Conservation (phyloP, 768 basidiomycete genomes). For the Lenzites betulinus region DNA sequence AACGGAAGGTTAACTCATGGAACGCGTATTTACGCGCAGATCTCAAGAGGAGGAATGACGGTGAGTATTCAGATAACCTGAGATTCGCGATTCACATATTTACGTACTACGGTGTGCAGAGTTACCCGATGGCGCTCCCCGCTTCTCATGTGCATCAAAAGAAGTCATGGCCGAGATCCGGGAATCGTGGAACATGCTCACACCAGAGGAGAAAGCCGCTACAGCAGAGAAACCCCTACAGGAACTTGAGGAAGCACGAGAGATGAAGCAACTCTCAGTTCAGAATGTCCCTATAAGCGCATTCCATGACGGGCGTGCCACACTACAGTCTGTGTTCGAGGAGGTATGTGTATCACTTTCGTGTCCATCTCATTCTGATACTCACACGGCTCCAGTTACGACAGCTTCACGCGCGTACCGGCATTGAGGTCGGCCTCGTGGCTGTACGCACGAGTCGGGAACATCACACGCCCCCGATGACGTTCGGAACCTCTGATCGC, state of each 20-base stretch:
- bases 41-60: background rate
- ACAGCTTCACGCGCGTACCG: background rate
- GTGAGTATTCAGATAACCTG: background rate
- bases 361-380: background rate
- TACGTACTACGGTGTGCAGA: background rate
- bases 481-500: background rate
- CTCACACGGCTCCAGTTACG: background rate
- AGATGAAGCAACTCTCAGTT: background rate
- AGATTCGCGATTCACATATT: background rate
- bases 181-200: background rate
- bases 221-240: background rate
- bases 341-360: background rate
- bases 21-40: constrained; percentile 4
- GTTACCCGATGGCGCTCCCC: background rate
- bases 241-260: background rate
- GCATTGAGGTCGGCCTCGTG: background rate
- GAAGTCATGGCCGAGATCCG: background rate
- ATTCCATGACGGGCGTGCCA: constrained; percentile 9
- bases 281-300: constrained; percentile 3
- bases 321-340: background rate
- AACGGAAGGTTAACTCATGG: constrained; percentile 1
- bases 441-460: background rate
- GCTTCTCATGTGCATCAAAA: background rate
- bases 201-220: background rate
- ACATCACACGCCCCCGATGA: background rate